phyloP scores from a whole-genome alignment of 1,139 yeast genomes.

The Yamadazyma dendronema region DNA sequence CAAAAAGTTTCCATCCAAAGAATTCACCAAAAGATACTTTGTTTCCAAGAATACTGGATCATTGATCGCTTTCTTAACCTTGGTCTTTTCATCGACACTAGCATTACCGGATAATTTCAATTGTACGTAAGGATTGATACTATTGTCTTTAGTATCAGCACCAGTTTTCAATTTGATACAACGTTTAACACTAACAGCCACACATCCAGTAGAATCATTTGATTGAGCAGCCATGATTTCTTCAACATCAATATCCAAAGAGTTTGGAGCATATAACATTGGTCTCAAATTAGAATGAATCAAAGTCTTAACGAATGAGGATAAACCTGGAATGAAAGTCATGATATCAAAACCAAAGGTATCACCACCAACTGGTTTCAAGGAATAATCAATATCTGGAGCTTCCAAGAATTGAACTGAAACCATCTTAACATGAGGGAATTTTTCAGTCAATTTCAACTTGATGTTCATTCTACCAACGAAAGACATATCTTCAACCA shows the following conservation, averaged over 20 bases:
- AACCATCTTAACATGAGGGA: conserved; percentile 73
- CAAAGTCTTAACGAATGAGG: conserved; percentile 67
- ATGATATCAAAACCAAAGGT: conserved; percentile 78
- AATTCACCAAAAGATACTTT: conserved; percentile 55
- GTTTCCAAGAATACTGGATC: conserved; percentile 68
- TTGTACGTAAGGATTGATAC: conserved; percentile 61
- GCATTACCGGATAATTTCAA: conserved; percentile 46
- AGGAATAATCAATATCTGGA: conserved; percentile 71
- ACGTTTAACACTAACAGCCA: conserved; percentile 60
- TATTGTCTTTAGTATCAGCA: conserved; percentile 37
- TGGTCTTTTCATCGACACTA: conserved; percentile 48
- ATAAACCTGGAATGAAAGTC: conserved; percentile 79
- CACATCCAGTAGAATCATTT: conserved; percentile 66
- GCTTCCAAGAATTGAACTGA: conserved; percentile 74
- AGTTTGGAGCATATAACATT: conserved; percentile 80
- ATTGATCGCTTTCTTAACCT: conserved; percentile 52
- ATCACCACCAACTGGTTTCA: conserved; percentile 89
- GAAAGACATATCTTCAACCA: conserved; percentile 77
- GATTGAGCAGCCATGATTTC: conserved; percentile 62
- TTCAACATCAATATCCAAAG: conserved; percentile 70
- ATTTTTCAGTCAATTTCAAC: conserved; percentile 56
- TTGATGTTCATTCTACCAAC: conserved; percentile 70
- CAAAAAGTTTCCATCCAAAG: conserved; percentile 55
- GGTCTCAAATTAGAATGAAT: conserved; percentile 73
- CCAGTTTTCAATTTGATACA: conserved; percentile 48